A percentile compares a stretch with the other conserved stretches of the same genome.
Conservation (phyloP, 805 yeast genomes). For the Brettanomyces nanus region DNA sequence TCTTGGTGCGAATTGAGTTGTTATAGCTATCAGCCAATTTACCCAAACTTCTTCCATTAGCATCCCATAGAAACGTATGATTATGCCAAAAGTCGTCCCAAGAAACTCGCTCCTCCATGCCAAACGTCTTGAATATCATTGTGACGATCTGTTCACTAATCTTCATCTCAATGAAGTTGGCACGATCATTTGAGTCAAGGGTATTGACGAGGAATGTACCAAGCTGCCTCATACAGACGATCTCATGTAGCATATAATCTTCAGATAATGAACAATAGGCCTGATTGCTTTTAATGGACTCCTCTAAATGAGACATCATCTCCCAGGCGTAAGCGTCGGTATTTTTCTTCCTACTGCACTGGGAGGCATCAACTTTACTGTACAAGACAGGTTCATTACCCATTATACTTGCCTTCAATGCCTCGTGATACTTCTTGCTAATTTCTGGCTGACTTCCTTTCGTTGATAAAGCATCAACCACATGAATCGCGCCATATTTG, state of each 20-base stretch:
- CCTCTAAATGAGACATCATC: conserved; percentile 15
- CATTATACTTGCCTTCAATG: conserved; percentile 8
- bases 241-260: background rate
- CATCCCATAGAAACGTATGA: conserved; percentile 41
- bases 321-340: conserved; percentile 19
- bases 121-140: conserved; percentile 29
- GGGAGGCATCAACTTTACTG: conserved; percentile 26
- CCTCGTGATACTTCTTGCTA: conserved; percentile 29
- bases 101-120: conserved; percentile 25
- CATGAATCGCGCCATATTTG: conserved; percentile 42
- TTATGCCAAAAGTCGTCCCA: conserved; percentile 23
- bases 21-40: conserved; percentile 31
- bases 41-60: conserved; percentile 34
- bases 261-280: conserved; percentile 34
- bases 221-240: background rate
- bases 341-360: conserved; percentile 19
- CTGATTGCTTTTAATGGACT: conserved; percentile 34
- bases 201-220: conserved; percentile 46
- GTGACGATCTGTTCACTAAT: conserved; percentile 42
- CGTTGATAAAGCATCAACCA: conserved; percentile 40
- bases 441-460: conserved; percentile 37
- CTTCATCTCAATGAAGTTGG: conserved; percentile 39
- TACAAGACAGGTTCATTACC: conserved; percentile 13
- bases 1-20: conserved; percentile 30
- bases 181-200: conserved; percentile 40